A percentile compares a stretch with the other conserved stretches of the same genome.
These are phyloP conservation scores for Plenodomus lindquistii DNA, from an alignment of 2,329 filamentous ascomycete species.

Conservation along the genomic window DNA sequence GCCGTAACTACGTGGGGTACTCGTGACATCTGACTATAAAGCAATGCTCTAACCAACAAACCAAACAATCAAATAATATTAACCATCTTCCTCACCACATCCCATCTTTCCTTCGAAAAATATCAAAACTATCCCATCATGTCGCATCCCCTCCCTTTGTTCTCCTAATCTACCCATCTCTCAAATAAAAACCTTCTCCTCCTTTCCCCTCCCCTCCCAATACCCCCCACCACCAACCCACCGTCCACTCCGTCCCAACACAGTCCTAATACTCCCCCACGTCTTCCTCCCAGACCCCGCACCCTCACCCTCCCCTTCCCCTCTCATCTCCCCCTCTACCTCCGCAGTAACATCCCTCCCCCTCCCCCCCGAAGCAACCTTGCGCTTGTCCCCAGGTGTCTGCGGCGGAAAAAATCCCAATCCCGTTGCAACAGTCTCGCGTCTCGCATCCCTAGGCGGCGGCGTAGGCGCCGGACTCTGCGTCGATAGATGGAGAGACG, in stretches of 20 bases:
- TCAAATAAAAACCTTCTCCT: conserved; percentile 30
- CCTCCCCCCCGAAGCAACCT: conserved; percentile 16
- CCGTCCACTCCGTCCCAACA: conserved; percentile 16
- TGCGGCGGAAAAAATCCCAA: conserved; percentile 17
- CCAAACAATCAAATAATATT: too few relatives aligned
- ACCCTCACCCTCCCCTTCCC: too few relatives aligned
- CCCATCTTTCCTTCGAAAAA: too few relatives aligned
- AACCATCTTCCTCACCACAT: too few relatives aligned
- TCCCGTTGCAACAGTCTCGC: conserved; percentile 6
- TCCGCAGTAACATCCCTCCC: too few relatives aligned
- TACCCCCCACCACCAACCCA: conserved; percentile 12
- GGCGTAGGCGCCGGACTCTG: background rate
- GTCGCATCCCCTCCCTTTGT: background rate
- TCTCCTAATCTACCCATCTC: background rate
- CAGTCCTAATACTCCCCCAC: conserved; percentile 30
- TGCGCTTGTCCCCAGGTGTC: conserved; percentile 14
- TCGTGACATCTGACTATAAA: too few relatives aligned
- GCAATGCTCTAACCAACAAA: too few relatives aligned
- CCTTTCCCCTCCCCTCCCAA: conserved; percentile 16
- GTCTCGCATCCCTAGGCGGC: conserved; percentile 4
- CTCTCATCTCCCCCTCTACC: too few relatives aligned
- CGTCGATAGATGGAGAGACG: conserved; percentile 5
- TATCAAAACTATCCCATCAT: too few relatives aligned
- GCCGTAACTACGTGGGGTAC: too few relatives aligned
- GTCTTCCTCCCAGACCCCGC: conserved; percentile 20